These are phyloP conservation scores for Fraxinus dipetala DNA, from an alignment of 305 asterid genomes.

Conservation along the genomic window DNA sequence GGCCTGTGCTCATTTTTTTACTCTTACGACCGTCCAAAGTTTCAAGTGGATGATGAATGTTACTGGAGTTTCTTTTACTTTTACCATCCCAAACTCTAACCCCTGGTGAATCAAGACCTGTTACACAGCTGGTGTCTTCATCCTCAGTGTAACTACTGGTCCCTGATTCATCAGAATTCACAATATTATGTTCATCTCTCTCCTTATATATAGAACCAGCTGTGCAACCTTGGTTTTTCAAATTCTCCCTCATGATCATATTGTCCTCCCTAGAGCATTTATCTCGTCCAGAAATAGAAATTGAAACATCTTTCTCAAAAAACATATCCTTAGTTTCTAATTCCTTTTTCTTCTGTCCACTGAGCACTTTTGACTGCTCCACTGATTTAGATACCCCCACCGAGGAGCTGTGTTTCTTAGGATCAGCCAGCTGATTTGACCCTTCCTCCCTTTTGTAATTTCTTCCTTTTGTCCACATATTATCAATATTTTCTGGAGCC, in stretches of 20 bases:
- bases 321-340: conserved; percentile 19
- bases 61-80: conserved; percentile 67
- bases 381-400: conserved; percentile 45
- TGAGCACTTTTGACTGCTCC: conserved; percentile 38
- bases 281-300: conserved; percentile 30
- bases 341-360: conserved; percentile 40
- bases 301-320: conserved; percentile 26
- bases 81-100: conserved; percentile 89
- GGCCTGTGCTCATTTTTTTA: conserved; percentile 49
- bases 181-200: conserved; percentile 43
- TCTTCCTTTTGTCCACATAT: conserved; percentile 96
- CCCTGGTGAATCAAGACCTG: conserved; percentile 87
- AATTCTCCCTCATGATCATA: conserved; percentile 16
- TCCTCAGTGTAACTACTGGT: conserved; percentile 77
- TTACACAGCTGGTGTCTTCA: conserved; percentile 57
- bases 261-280: conserved; percentile 24
- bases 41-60: conserved; percentile 93
- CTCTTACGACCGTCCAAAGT: conserved; percentile 51
- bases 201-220: conserved; percentile 31
- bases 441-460: conserved; percentile 65
- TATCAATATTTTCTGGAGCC: conserved; percentile 94
- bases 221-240: conserved; percentile 26
- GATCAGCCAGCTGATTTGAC: conserved; percentile 33
- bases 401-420: conserved; percentile 39
- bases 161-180: conserved; percentile 60